phyloP scores from a whole-genome alignment of 2,329 filamentous ascomycete species.

The Diplocarpon rosae region DNA sequence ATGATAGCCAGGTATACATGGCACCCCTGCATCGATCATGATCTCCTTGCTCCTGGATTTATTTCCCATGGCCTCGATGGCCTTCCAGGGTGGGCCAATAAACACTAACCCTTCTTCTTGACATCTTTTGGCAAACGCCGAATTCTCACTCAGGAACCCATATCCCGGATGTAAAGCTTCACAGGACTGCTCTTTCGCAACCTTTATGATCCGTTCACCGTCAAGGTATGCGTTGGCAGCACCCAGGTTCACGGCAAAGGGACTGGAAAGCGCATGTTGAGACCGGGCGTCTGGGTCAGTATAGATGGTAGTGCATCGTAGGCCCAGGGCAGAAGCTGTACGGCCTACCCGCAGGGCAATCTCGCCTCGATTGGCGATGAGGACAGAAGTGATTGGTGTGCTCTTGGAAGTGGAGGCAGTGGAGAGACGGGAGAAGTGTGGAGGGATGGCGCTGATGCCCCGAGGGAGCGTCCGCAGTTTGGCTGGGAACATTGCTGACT shows the following conservation, averaged over 20 bases:
- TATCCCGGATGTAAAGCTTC: conserved; percentile 93
- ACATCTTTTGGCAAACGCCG: conserved; percentile 78
- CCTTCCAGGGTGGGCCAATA: conserved; percentile 77
- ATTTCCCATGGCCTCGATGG: conserved; percentile 84
- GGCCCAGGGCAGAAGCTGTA: conserved; percentile 79
- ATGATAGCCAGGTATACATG: conserved; percentile 94
- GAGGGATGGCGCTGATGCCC: conserved; percentile 11
- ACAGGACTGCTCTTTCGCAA: conserved; percentile 78
- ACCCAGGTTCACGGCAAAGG: conserved; percentile 74
- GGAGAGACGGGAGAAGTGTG: conserved; percentile 12
- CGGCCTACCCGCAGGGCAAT: conserved; percentile 88
- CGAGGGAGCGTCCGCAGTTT: conserved; percentile 20
- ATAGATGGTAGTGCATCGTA: conserved; percentile 88
- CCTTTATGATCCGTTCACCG: conserved; percentile 79
- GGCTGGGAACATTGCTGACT: background rate
- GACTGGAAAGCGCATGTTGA: conserved; percentile 80
- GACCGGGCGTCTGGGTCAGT: conserved; percentile 81
- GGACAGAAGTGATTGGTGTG: conserved; percentile 60
- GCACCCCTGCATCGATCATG: conserved; percentile 89
- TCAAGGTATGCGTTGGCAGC: conserved; percentile 82
- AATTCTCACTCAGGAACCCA: conserved; percentile 91
- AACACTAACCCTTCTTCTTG: conserved; percentile 86
- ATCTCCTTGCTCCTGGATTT: conserved; percentile 92
- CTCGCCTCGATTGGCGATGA: conserved; percentile 95
- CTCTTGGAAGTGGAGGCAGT: background rate